Percentiles rank a stretch among this genome's conserved stretches.
These are phyloP conservation scores for Fraxinus xanthoxyloides DNA, from an alignment of 305 asterid genomes.

Conservation along the genomic window DNA sequence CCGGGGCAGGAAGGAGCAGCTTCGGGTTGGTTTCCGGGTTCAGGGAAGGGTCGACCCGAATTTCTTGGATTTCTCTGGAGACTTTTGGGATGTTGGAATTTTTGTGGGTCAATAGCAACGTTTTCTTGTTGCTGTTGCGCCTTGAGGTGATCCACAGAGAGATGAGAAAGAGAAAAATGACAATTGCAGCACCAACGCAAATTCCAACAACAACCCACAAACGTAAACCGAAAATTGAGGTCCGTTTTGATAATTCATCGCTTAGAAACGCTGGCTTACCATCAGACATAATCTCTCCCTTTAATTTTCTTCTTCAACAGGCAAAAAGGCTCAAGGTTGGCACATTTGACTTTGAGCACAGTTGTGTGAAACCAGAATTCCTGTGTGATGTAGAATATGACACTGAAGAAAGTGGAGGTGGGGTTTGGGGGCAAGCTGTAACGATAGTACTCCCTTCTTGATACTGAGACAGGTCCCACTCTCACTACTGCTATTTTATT, in stretches of 20 bases:
- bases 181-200: slow-evolving; percentile 58
- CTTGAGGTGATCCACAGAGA: slow-evolving; percentile 60
- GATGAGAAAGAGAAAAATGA: slow-evolving; percentile 47
- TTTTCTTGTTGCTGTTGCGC: slow-evolving; percentile 38
- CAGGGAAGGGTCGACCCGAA: slow-evolving; percentile 55
- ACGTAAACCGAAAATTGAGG: slow-evolving; percentile 68
- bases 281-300: slow-evolving; percentile 40
- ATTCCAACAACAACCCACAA: slow-evolving; percentile 69
- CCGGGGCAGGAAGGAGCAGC: slow-evolving; percentile 31
- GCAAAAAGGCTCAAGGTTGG: background rate
- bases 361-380: background rate
- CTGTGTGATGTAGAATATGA: slow-evolving; percentile 18
- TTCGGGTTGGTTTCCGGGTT: slow-evolving; percentile 39
- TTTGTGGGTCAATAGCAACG: slow-evolving; percentile 25
- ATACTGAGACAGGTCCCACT: slow-evolving; percentile 39
- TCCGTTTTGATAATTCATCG: slow-evolving; percentile 55
- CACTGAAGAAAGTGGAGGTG: slow-evolving; percentile 5
- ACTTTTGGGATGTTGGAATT: slow-evolving; percentile 54
- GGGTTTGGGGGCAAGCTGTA: slow-evolving; percentile 35
- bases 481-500: background rate
- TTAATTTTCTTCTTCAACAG: background rate
- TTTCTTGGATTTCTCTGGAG: slow-evolving; percentile 75
- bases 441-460: slow-evolving; percentile 49
- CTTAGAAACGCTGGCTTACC: slow-evolving; percentile 41
- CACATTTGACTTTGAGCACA: slow-evolving; percentile 21